These are phyloP conservation scores for Cercospora nicotianae DNA, from an alignment of 2,329 filamentous ascomycete genomes.

Conservation along the genomic window DNA sequence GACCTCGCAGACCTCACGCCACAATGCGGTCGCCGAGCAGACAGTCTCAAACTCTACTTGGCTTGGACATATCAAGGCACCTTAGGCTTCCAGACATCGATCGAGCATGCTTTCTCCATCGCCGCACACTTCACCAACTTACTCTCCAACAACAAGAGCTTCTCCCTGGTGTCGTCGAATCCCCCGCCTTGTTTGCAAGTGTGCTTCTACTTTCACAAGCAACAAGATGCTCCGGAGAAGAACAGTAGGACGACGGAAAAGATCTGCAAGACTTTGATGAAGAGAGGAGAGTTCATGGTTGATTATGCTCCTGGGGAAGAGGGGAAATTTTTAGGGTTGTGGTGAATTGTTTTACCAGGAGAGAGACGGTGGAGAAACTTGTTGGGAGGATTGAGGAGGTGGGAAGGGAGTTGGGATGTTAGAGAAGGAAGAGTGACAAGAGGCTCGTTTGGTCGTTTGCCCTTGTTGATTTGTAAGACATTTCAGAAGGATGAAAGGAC, in stretches of 20 bases:
- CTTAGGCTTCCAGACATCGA: slow-evolving; percentile 63
- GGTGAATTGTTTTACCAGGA: slow-evolving; percentile 62
- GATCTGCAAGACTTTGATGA: slow-evolving; percentile 57
- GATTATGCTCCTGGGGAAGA: slow-evolving; percentile 63
- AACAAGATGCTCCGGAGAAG: slow-evolving; percentile 39
- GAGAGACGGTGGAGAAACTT: slow-evolving; percentile 62
- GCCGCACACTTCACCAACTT: slow-evolving; percentile 67
- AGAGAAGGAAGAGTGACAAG: not conserved
- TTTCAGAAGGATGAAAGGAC: no score
- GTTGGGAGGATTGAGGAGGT: slow-evolving; percentile 58
- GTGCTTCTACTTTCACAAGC: slow-evolving; percentile 71
- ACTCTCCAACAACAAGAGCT: slow-evolving; percentile 58
- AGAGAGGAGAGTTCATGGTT: slow-evolving; percentile 64
- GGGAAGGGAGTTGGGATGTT: slow-evolving; percentile 29
- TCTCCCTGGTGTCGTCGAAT: slow-evolving; percentile 71
- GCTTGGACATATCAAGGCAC: slow-evolving; percentile 88
- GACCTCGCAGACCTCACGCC: slow-evolving; percentile 90
- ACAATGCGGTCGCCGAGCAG: slow-evolving; percentile 85
- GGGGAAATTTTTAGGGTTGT: slow-evolving; percentile 70
- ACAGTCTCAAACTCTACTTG: slow-evolving; percentile 83
- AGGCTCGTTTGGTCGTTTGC: no score
- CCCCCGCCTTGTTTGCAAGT: slow-evolving; percentile 89
- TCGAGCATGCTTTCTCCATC: slow-evolving; percentile 69
- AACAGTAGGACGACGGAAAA: slow-evolving; percentile 53
- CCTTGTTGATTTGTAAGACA: no score